Percentiles rank a stretch among this genome's conserved stretches.
phyloP scores from a whole-genome alignment of 2,329 filamentous ascomycete genomes.

The Pseudogymnoascus verrucosus region DNA sequence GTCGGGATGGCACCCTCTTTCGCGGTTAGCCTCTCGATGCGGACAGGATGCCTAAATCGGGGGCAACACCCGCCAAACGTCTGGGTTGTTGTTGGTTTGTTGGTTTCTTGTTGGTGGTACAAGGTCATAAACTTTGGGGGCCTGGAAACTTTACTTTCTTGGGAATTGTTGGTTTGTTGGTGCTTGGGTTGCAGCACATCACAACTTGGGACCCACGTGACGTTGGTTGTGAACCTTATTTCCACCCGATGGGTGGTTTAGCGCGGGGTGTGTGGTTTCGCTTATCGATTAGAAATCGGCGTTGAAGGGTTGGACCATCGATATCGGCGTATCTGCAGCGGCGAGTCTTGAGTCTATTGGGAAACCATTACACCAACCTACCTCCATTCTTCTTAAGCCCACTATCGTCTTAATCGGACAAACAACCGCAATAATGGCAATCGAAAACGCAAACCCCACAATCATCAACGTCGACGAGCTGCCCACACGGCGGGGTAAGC shows the following conservation, averaged over 20 bases:
- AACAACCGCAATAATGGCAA: constrained; percentile 16
- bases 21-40: not conserved
- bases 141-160: not conserved
- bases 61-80: not conserved
- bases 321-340: not conserved
- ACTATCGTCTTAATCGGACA: not conserved
- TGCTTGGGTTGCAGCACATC: not conserved
- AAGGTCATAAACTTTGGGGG: not conserved
- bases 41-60: no score
- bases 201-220: not conserved
- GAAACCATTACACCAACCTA: not conserved
- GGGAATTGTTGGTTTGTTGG: not conserved
- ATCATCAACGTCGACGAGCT: constrained; percentile 84
- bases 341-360: not conserved
- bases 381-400: not conserved
- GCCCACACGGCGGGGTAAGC: constrained; percentile 61
- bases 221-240: not conserved
- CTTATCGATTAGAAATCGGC: not conserved
- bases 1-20: not conserved
- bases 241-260: not conserved
- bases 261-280: not conserved
- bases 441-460: constrained; percentile 83
- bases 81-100: not conserved
- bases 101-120: not conserved
- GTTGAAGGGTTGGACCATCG: not conserved